Percentiles rank a stretch among this genome's conserved stretches.
Evolutionary conservation across 2,329 filamentous ascomycete species (phyloP).

Genomic region (Aureobasidium zeae): DNA sequence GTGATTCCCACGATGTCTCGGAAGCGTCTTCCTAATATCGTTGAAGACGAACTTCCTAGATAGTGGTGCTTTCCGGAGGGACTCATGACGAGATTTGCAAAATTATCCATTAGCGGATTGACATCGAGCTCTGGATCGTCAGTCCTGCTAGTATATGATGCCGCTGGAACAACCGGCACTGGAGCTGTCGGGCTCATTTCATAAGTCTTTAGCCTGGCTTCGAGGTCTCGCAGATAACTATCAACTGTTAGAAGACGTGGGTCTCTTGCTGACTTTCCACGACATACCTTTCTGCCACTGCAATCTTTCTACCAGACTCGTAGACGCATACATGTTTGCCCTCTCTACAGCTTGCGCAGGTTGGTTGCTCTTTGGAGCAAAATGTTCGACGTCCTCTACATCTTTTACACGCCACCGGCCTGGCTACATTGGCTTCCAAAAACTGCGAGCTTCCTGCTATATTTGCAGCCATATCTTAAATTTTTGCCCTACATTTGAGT

Average conservation of each 20-base stretch:
- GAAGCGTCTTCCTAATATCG: conserved; percentile 21
- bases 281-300: conserved; percentile 2
- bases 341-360: conserved; percentile 6
- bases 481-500: neutral
- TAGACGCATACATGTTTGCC: conserved; percentile 2
- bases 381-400: conserved; percentile 9
- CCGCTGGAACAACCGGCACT: neutral
- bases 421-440: neutral
- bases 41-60: conserved; percentile 23
- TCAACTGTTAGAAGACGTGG: neutral
- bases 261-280: neutral
- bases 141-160: neutral
- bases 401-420: conserved; percentile 5
- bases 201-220: conserved; percentile 1
- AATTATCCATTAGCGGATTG: conserved; percentile 12
- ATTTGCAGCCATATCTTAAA: conserved; percentile 9
- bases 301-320: neutral
- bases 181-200: neutral
- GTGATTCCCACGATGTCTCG: conserved; percentile 20
- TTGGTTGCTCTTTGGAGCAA: conserved; percentile 13
- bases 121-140: conserved; percentile 8
- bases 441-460: conserved; percentile 3
- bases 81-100: conserved; percentile 16
- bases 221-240: conserved; percentile 8
- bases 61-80: conserved; percentile 19